Evolutionary conservation across 345 rosid genomes (phyloP).

Genomic region (Arabis hirsuta): DNA sequence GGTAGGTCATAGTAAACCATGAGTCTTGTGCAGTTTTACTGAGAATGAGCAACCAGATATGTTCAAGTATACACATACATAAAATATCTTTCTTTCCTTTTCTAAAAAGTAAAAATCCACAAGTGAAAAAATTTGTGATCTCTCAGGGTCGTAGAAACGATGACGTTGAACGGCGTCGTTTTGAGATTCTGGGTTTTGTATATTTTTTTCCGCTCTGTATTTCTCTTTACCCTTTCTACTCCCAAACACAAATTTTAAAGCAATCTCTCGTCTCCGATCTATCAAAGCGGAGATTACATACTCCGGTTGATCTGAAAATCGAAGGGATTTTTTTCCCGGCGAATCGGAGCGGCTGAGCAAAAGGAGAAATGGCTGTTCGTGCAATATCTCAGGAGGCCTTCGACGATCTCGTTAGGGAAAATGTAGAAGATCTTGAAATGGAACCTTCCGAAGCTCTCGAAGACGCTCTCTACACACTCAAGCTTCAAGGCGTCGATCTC

Average conservation of each 20-base stretch:
- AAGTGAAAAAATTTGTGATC: not conserved
- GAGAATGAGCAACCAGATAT: not conserved
- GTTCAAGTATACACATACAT: not conserved
- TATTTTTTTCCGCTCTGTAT: slow-evolving; percentile 4
- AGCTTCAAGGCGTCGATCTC: slow-evolving; percentile 95
- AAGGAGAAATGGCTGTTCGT: slow-evolving; percentile 55
- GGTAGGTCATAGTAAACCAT: slow-evolving; percentile 32
- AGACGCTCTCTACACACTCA: slow-evolving; percentile 82
- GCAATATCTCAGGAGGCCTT: slow-evolving; percentile 88
- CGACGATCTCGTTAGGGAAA: slow-evolving; percentile 84
- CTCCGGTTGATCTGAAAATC: not conserved
- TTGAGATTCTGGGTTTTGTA: not conserved
- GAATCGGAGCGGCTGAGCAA: slow-evolving; percentile 50
- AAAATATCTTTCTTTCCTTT: not conserved
- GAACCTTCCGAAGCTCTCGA: slow-evolving; percentile 87
- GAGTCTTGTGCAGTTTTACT: slow-evolving; percentile 32
- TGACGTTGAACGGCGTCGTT: not conserved
- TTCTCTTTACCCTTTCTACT: slow-evolving; percentile 10
- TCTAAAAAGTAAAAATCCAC: not conserved
- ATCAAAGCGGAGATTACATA: not conserved
- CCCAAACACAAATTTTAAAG: not conserved
- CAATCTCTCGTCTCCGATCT: not conserved
- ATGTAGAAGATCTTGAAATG: slow-evolving; percentile 87
- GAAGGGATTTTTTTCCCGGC: not conserved
- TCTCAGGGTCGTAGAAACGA: not conserved